Evolutionary conservation across 1,139 yeast species (phyloP).

Genomic region (Sugiyamaella novakii): DNA sequence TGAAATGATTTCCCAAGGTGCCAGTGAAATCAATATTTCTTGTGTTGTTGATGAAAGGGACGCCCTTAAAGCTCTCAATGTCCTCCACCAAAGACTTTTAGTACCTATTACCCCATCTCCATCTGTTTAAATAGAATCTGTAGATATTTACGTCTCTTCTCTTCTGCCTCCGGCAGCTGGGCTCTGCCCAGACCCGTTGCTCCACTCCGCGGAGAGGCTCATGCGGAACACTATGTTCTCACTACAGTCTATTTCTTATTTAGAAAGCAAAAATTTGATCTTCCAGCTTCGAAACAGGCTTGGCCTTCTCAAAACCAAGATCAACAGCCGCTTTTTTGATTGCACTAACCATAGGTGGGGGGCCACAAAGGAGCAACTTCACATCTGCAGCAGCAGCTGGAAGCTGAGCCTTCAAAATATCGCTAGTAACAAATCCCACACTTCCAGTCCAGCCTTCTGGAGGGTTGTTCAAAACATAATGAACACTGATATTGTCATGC

Average conservation of each 20-base stretch:
- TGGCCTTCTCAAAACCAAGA: slow-evolving; percentile 84
- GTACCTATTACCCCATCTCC: slow-evolving; percentile 19
- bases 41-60: slow-evolving; percentile 88
- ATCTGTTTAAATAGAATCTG: slow-evolving; percentile 1
- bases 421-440: slow-evolving; percentile 80
- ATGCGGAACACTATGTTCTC: too few species aligned
- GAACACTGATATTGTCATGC: slow-evolving; percentile 68
- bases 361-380: slow-evolving; percentile 89
- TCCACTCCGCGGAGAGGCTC: background rate
- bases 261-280: slow-evolving; percentile 91
- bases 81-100: slow-evolving; percentile 77
- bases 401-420: slow-evolving; percentile 63
- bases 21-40: slow-evolving; percentile 93
- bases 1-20: slow-evolving; percentile 98
- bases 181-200: slow-evolving; percentile 2
- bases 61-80: slow-evolving; percentile 79
- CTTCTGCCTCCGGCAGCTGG: slow-evolving; percentile 6
- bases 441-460: slow-evolving; percentile 79
- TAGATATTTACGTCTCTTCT: background rate
- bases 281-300: slow-evolving; percentile 86
- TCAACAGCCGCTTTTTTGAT: slow-evolving; percentile 76
- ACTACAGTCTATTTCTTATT: slow-evolving; percentile 4
- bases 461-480: slow-evolving; percentile 77
- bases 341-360: slow-evolving; percentile 84
- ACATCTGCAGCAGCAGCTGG: slow-evolving; percentile 66